A percentile compares a stretch with the other conserved stretches of the same genome.
phyloP scores from a whole-genome alignment of 495 filamentous ascomycete species.

The Extremus antarcticus region DNA sequence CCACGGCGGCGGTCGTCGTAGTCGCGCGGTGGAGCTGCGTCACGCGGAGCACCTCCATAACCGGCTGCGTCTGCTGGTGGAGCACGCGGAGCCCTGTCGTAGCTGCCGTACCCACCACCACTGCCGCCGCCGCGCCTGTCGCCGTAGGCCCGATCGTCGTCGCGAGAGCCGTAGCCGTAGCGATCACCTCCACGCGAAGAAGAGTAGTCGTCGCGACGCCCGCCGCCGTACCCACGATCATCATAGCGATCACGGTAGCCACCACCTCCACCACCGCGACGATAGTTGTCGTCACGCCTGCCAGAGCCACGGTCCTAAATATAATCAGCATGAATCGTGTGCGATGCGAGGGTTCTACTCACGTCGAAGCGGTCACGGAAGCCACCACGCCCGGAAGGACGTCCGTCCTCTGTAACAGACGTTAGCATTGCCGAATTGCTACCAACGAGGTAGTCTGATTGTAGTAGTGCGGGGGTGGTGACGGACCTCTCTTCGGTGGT shows the following conservation, averaged over 20 bases:
- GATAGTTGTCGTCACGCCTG: constrained; percentile 26
- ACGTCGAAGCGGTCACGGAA: constrained; percentile 28
- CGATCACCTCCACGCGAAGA: constrained; percentile 35
- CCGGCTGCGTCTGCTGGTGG: constrained; percentile 10
- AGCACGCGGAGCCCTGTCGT: constrained; percentile 12
- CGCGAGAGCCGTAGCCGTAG: constrained; percentile 8
- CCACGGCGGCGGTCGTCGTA: constrained; percentile 14
- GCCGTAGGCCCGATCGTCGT: constrained; percentile 7
- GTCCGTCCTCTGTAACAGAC: constrained; percentile 44
- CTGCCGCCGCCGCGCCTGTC: constrained; percentile 12
- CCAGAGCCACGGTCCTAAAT: constrained; percentile 19
- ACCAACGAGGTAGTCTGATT: constrained; percentile 2
- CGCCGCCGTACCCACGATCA: constrained; percentile 31
- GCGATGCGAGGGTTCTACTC: not conserved
- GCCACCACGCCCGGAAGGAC: constrained; percentile 29
- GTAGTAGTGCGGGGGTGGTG: constrained; percentile 5
- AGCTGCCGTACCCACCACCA: constrained; percentile 10
- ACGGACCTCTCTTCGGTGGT: constrained; percentile 84
- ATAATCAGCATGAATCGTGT: constrained; percentile 8
- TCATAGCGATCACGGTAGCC: constrained; percentile 41
- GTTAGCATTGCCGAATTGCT: constrained; percentile 13
- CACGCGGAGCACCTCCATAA: constrained; percentile 8
- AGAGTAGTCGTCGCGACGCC: constrained; percentile 48
- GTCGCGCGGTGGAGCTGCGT: constrained; percentile 14
- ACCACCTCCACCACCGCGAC: constrained; percentile 20